phyloP scores from a whole-genome alignment of 2,329 filamentous ascomycete species.

The Aspergillus sp. region DNA sequence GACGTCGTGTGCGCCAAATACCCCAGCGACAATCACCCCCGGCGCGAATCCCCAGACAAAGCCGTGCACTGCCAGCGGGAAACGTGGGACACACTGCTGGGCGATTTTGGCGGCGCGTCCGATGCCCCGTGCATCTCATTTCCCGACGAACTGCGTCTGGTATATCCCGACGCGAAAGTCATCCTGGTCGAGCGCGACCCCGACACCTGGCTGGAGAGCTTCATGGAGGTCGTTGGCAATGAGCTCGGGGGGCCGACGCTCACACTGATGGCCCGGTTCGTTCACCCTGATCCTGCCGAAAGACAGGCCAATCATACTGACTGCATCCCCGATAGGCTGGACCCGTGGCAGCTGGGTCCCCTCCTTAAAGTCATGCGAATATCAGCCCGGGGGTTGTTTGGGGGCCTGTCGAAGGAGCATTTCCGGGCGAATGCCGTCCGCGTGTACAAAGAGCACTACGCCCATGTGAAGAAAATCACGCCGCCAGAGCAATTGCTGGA shows the following conservation, averaged over 20 bases:
- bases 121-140: slow-evolving; percentile 19
- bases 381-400: background rate
- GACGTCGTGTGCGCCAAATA: slow-evolving; percentile 59
- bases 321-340: background rate
- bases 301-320: too few species aligned
- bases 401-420: background rate
- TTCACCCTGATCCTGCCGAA: too few species aligned
- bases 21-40: slow-evolving; percentile 30
- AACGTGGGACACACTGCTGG: slow-evolving; percentile 6
- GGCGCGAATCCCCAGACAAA: slow-evolving; percentile 30
- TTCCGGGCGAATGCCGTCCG: background rate
- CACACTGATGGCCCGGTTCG: too few species aligned
- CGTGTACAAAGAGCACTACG: slow-evolving; percentile 45
- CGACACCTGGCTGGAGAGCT: slow-evolving; percentile 22
- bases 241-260: too few species aligned
- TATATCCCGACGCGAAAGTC: slow-evolving; percentile 23
- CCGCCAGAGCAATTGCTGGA: slow-evolving; percentile 45
- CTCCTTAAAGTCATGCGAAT: background rate
- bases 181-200: slow-evolving; percentile 23
- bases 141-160: slow-evolving; percentile 22
- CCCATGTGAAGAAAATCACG: slow-evolving; percentile 38
- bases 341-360: background rate
- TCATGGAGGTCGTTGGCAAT: background rate
- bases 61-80: slow-evolving; percentile 33
- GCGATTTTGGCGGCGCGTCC: slow-evolving; percentile 11